Evolutionary conservation across 2,329 filamentous ascomycete species (phyloP), one percentile per base, ranked within the genome.

Genomic region (Emmonsia crescens): DNA sequence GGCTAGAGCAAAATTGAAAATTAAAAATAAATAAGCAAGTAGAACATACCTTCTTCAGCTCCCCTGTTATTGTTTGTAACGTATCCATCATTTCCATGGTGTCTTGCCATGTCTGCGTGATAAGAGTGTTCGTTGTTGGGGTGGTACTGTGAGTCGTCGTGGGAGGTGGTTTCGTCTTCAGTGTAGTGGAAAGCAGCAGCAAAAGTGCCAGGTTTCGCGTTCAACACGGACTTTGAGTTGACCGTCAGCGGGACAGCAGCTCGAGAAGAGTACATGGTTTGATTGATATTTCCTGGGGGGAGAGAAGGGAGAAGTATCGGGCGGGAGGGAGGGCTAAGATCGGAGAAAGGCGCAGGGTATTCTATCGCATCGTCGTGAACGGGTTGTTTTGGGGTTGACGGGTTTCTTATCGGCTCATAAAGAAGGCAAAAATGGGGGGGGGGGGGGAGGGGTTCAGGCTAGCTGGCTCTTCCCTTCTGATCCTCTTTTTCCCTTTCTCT

Each of bases 151-250:
- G 57, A 46, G 48, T 60, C 44, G 60, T 57, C 46, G 33, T 55
- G 19, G 29, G 55, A 21, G 55, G 70, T 68, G 57, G 68, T 64
- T 64, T 71, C 72, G 63, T 75, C 72, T 64, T 76, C 74, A 64
- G 73, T 73, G 68, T 75, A 78, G 62, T 78, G 75, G 65, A 78
- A 74, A 64, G 71, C 67, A 36, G 77, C 70, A 64, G 73, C 70
- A 67, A 77, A 72, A 33, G 73, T 68, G 59, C 69, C 70, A 44
- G 69, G 68, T 66, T 76, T 76, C 62, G 70, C 69, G 66, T 69
- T 69, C 66, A 74, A 66, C 58, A 67, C 65, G 64, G 72, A 70
- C 66, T 68, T 67, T 48, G 69, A 67, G 62, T 74, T 68, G 66
- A 71, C 67, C 59, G 69, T 68, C 67, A 73, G 64, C 64, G 68